These are phyloP conservation scores for Coleophoma cylindrospora DNA, from an alignment of 2,329 filamentous ascomycete species.

Conservation along the genomic window DNA sequence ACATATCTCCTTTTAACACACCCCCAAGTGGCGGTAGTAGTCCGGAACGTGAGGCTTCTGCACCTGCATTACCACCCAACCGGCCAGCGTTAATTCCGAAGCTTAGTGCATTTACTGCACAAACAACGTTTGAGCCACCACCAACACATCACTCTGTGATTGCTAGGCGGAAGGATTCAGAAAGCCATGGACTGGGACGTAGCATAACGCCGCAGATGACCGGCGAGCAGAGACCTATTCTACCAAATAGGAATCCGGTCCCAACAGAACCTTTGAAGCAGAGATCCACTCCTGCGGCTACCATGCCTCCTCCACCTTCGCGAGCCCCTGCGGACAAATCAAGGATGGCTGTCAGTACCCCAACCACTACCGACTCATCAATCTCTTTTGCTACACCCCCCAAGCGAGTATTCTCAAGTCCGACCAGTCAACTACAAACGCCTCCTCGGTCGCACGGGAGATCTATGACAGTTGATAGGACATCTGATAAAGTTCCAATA, in stretches of 20 bases:
- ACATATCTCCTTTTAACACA: slow-evolving; percentile 77
- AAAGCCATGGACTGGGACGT: slow-evolving; percentile 33
- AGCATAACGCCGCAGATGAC: slow-evolving; percentile 34
- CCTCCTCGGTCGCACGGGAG: slow-evolving; percentile 38
- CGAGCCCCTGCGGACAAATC: slow-evolving; percentile 20
- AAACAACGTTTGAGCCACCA: slow-evolving; percentile 42
- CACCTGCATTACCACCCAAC: slow-evolving; percentile 42
- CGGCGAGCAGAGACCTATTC: slow-evolving; percentile 39
- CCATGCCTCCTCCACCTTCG: slow-evolving; percentile 21
- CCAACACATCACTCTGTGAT: slow-evolving; percentile 45
- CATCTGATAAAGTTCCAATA: slow-evolving; percentile 30
- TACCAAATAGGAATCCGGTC: slow-evolving; percentile 42
- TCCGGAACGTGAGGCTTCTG: slow-evolving; percentile 43
- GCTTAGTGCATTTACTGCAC: slow-evolving; percentile 17
- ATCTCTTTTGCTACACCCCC: slow-evolving; percentile 22
- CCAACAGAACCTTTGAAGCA: slow-evolving; percentile 21
- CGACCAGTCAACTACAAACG: slow-evolving; percentile 37
- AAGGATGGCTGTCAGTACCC: slow-evolving; percentile 11
- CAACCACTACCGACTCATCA: slow-evolving; percentile 2
- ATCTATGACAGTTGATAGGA: slow-evolving; percentile 45
- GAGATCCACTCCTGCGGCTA: slow-evolving; percentile 7
- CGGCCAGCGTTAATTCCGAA: slow-evolving; percentile 38
- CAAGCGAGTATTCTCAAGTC: slow-evolving; percentile 41
- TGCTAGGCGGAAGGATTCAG: slow-evolving; percentile 36
- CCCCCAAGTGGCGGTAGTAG: slow-evolving; percentile 71